phyloP scores from a whole-genome alignment of 176 grass and related monocot species.

The Guadua angustifolia region DNA sequence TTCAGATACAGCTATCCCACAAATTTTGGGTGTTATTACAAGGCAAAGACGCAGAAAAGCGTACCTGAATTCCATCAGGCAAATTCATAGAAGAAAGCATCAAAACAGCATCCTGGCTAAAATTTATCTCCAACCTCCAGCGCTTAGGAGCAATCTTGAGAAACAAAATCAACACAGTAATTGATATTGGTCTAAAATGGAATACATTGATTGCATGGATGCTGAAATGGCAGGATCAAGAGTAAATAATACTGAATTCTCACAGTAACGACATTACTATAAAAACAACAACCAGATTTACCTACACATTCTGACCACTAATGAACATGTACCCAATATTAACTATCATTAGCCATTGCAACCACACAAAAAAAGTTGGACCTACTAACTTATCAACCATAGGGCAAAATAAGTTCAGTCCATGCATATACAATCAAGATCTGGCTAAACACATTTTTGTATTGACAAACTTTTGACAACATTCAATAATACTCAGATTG shows the following conservation, averaged over 20 bases:
- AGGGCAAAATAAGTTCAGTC: background rate
- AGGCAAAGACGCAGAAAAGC: slow-evolving; percentile 17
- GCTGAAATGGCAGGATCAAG: slow-evolving; percentile 11
- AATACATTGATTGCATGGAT: slow-evolving; percentile 4
- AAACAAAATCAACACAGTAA: slow-evolving; percentile 32
- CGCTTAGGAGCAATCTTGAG: slow-evolving; percentile 79
- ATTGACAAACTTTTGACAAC: slow-evolving; percentile 12
- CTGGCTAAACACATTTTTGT: background rate
- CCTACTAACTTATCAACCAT: background rate
- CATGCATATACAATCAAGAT: slow-evolving; percentile 17
- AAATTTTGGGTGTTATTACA: slow-evolving; percentile 13
- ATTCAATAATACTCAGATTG: background rate
- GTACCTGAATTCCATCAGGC: slow-evolving; percentile 93
- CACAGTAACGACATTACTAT: background rate
- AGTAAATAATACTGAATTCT: background rate
- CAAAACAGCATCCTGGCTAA: slow-evolving; percentile 86
- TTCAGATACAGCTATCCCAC: background rate
- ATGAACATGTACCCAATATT: background rate
- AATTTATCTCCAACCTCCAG: slow-evolving; percentile 96
- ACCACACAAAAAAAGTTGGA: background rate
- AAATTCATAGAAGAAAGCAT: slow-evolving; percentile 98
- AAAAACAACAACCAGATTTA: slow-evolving; percentile 23
- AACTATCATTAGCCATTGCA: background rate
- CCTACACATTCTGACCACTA: background rate
- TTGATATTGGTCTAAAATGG: background rate